These are phyloP conservation scores for Iris macrosiphon DNA, from an alignment of 106 monocot species.

Conservation along the genomic window DNA sequence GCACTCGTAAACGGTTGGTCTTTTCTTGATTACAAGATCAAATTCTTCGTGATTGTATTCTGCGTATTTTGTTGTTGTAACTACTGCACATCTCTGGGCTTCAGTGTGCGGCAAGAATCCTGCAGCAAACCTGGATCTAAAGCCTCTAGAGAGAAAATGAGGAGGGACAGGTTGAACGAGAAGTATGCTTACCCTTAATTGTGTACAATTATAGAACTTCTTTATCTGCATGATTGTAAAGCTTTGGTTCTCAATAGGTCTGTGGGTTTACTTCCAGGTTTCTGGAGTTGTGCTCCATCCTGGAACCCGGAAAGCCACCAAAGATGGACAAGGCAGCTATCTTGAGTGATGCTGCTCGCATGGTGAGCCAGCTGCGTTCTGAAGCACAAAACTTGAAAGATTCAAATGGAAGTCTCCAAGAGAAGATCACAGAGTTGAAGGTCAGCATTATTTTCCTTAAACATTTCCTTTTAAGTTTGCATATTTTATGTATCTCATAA, in stretches of 20 bases:
- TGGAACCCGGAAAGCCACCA: slow-evolving; percentile 64
- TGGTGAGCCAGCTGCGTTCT: slow-evolving; percentile 47
- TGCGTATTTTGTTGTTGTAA: not conserved
- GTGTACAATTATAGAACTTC: not conserved
- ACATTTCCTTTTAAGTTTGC: too few species aligned
- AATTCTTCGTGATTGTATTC: not conserved
- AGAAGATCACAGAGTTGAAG: slow-evolving; percentile 70
- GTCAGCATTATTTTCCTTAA: slow-evolving; percentile 15
- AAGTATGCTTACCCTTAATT: slow-evolving; percentile 23
- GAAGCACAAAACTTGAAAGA: slow-evolving; percentile 64
- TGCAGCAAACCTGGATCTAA: slow-evolving; percentile 37
- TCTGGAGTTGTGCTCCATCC: slow-evolving; percentile 48
- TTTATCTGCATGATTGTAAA: not conserved
- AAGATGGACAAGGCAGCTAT: slow-evolving; percentile 66
- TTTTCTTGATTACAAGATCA: not conserved
- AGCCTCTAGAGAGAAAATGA: slow-evolving; percentile 82
- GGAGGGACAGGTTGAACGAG: slow-evolving; percentile 78
- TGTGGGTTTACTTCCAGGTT: slow-evolving; percentile 28
- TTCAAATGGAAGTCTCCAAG: slow-evolving; percentile 59
- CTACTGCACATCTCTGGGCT: not conserved
- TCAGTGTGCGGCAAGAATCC: slow-evolving; percentile 51
- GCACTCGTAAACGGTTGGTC: slow-evolving; percentile 48
- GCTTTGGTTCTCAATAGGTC: not conserved
- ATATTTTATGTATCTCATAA: too few species aligned
- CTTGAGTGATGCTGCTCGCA: slow-evolving; percentile 48